Base-by-base conservation (phyloP, 1,284 basidiomycete species). In the Rhodotorula sp. region DNA sequence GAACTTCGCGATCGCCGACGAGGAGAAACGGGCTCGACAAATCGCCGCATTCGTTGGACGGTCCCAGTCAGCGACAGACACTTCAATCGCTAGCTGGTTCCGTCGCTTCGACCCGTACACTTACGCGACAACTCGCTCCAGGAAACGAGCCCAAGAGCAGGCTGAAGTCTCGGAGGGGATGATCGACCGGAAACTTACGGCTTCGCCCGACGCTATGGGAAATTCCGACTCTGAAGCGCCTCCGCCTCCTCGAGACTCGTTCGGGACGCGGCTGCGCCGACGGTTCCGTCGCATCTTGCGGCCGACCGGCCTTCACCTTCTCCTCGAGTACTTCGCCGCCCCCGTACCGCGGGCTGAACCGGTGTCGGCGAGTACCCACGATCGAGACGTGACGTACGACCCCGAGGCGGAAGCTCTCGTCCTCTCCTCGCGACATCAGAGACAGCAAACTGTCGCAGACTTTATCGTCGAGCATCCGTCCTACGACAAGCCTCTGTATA, bases 1-100 rank as follows among this genome's bases (percentile, higher is more conserved):
- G 65, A 97, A 96, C 81, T 98, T 98, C 77, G 86, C 90, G 56
- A 87, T 97, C 6, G 93, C 93, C 0, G 95, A 98, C 78, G 92
- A 95, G 51, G 74, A 75, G 37, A 78, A 78, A 79, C 87, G 89
- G 67, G 86, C 87, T 59, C 86, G 90, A 75, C 95, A 98, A 80
- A 87, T 91, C 14, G 88, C 84, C 61, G 80, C 81, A 66, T 80
- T 87, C 75, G 80, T 84, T 37, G 80, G 81, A 51, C 81, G 81
- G 51, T 8, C 82, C 83, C 67, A 82, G 80, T 3, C 65, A 26
- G 4, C 46, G 45, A 2, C 79, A 71, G 69, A 80, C 6, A 10
- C 78, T 15, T 80, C 74, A 7, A 82, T 84, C 45, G 83, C 85
- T 29, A 83, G 84, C 29, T 95, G 92, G 92, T 80, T 93, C 55